Evolutionary conservation across 768 basidiomycete genomes (phyloP).

Genomic region (Rickenella mellea): DNA sequence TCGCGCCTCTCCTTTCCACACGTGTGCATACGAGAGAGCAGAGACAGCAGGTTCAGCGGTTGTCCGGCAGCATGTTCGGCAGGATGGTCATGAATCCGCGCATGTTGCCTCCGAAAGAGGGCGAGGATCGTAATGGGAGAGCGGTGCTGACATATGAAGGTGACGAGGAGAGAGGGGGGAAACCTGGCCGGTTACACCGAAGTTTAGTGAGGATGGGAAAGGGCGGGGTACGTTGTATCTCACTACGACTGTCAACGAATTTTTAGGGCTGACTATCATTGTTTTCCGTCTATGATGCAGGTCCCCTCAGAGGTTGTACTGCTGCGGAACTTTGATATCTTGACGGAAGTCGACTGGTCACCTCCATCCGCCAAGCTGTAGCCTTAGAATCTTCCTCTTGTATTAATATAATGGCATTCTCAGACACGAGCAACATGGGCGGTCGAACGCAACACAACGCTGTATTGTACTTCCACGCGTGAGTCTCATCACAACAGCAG

Average conservation of each 20-base stretch:
- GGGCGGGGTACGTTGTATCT: constrained; percentile 36
- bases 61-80: constrained; percentile 53
- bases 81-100: constrained; percentile 50
- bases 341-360: constrained; percentile 47
- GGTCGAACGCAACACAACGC: no score
- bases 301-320: constrained; percentile 40
- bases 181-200: constrained; percentile 51
- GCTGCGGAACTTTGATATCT: constrained; percentile 59
- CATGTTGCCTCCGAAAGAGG: constrained; percentile 25
- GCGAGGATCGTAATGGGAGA: constrained; percentile 36
- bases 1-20: constrained; percentile 42
- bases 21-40: constrained; percentile 33
- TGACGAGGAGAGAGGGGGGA: constrained; percentile 57
- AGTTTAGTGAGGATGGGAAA: constrained; percentile 36
- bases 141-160: constrained; percentile 56
- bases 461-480: no score
- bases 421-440: no score
- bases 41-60: constrained; percentile 29
- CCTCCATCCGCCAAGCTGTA: no score
- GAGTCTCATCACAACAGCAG: no score
- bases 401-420: no score
- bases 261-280: neutral
- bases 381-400: no score
- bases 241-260: neutral
- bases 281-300: constrained; percentile 20